Evolutionary conservation across 306 rosid genomes (phyloP).

Genomic region (Prunus mira): DNA sequence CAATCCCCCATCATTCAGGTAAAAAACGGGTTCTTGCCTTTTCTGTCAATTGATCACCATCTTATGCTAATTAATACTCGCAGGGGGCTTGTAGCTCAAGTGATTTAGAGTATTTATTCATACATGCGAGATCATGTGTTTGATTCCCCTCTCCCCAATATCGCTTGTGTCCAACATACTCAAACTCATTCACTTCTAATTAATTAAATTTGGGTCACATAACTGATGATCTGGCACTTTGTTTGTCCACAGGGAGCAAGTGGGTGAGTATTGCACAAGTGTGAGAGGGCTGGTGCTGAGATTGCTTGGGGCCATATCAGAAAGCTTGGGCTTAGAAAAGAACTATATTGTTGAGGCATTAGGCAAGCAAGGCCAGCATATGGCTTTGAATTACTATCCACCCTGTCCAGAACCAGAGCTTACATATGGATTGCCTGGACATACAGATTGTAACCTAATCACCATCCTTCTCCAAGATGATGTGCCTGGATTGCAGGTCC

Average conservation of each 20-base stretch:
- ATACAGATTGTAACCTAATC: slow-evolving; percentile 47
- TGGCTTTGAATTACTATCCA: slow-evolving; percentile 58
- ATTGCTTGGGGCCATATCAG: slow-evolving; percentile 45
- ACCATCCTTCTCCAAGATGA: slow-evolving; percentile 52
- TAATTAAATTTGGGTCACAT: neutral
- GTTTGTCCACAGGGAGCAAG: slow-evolving; percentile 20
- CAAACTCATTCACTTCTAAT: neutral
- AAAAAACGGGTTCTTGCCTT: neutral
- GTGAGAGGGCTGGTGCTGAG: slow-evolving; percentile 35
- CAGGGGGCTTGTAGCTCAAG: too few relatives aligned
- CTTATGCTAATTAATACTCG: neutral
- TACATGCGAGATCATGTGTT: too few relatives aligned
- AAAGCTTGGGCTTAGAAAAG: slow-evolving; percentile 40
- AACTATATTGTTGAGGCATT: slow-evolving; percentile 26
- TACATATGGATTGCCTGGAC: slow-evolving; percentile 50
- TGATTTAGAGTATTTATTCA: too few relatives aligned
- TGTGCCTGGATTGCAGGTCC: slow-evolving; percentile 54
- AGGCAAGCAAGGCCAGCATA: slow-evolving; percentile 48
- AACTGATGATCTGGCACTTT: neutral
- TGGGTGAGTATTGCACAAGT: slow-evolving; percentile 35
- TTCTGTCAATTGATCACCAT: neutral
- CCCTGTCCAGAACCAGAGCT: slow-evolving; percentile 57
- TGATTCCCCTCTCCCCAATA: too few relatives aligned
- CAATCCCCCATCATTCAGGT: slow-evolving; percentile 48
- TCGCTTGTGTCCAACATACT: too few relatives aligned